Conservation (phyloP, 805 yeast genomes). For the Metschnikowia matae region DNA sequence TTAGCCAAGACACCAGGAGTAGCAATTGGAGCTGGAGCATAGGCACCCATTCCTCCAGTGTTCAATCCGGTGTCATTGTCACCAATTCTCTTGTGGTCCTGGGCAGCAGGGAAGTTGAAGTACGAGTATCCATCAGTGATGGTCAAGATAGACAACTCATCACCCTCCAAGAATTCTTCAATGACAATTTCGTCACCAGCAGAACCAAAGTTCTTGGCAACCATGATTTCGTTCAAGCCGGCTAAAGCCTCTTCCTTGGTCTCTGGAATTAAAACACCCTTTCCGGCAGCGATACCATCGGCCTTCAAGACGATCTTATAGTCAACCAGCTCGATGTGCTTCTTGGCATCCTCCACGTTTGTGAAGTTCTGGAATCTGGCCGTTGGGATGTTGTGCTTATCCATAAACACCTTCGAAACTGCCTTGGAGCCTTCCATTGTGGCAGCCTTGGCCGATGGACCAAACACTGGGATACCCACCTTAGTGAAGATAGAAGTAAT, state of each 20-base stretch:
- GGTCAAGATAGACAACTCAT: constrained; percentile 90
- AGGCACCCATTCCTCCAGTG: constrained; percentile 99
- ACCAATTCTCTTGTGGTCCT: constrained; percentile 94
- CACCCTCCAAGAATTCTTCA: constrained; percentile 95
- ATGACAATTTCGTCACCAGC: constrained; percentile 94
- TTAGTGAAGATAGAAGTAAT: constrained; percentile 65
- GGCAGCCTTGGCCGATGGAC: constrained; percentile 91
- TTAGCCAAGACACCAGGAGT: constrained; percentile 66
- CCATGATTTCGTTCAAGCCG: constrained; percentile 87
- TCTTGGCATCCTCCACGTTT: constrained; percentile 67
- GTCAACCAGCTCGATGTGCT: constrained; percentile 59
- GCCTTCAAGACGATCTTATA: constrained; percentile 91
- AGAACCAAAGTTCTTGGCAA: constrained; percentile 78
- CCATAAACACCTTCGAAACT: constrained; percentile 91
- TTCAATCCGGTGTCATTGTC: constrained; percentile 92
- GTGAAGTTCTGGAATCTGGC: constrained; percentile 85
- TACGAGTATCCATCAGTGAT: constrained; percentile 91
- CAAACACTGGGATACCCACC: constrained; percentile 93
- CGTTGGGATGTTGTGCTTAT: constrained; percentile 86
- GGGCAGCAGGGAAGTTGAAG: constrained; percentile 92
- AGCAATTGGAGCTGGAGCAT: constrained; percentile 96
- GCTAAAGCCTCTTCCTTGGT: constrained; percentile 77
- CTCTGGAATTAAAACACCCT: constrained; percentile 93
- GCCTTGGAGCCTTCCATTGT: constrained; percentile 96
- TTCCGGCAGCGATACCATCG: constrained; percentile 97